phyloP scores from a whole-genome alignment of 2,329 filamentous ascomycete species.

The Penicillium sp. region DNA sequence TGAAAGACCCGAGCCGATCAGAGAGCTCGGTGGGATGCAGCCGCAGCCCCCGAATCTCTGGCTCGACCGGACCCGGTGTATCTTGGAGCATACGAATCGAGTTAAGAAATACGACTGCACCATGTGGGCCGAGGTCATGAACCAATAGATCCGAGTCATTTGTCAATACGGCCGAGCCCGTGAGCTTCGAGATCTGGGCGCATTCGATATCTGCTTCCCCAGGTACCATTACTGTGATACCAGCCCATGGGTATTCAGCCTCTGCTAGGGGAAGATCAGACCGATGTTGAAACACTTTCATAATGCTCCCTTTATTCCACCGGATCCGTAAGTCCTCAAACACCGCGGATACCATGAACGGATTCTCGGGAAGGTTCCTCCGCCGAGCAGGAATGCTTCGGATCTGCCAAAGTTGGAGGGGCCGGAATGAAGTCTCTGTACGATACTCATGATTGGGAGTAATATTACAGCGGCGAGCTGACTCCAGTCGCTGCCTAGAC shows the following conservation, averaged over 20 bases:
- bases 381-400: conserved; percentile 24
- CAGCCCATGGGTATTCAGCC: conserved; percentile 30
- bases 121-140: conserved; percentile 60
- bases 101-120: conserved; percentile 63
- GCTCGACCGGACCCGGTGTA: conserved; percentile 8
- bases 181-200: conserved; percentile 56
- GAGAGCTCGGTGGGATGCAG: conserved; percentile 37
- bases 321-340: conserved; percentile 62
- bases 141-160: conserved; percentile 84
- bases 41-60: conserved; percentile 30
- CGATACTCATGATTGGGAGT: conserved; percentile 4
- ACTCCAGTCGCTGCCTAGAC: conserved; percentile 53
- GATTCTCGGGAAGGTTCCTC: conserved; percentile 47
- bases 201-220: conserved; percentile 84
- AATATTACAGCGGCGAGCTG: conserved; percentile 36
- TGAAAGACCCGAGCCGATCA: conserved; percentile 30
- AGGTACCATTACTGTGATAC: conserved; percentile 57
- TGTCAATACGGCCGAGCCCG: conserved; percentile 62
- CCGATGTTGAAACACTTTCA: conserved; percentile 5
- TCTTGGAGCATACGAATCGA: conserved; percentile 49
- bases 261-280: conserved; percentile 14
- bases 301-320: conserved; percentile 30
- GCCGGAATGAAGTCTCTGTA: conserved; percentile 13
- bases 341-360: conserved; percentile 72
- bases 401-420: conserved; percentile 26